A percentile compares a stretch with the other conserved stretches of the same genome.
Conservation (phyloP, 371 early-diverging fungal genomes). For the Haplosporangium sp. region DNA sequence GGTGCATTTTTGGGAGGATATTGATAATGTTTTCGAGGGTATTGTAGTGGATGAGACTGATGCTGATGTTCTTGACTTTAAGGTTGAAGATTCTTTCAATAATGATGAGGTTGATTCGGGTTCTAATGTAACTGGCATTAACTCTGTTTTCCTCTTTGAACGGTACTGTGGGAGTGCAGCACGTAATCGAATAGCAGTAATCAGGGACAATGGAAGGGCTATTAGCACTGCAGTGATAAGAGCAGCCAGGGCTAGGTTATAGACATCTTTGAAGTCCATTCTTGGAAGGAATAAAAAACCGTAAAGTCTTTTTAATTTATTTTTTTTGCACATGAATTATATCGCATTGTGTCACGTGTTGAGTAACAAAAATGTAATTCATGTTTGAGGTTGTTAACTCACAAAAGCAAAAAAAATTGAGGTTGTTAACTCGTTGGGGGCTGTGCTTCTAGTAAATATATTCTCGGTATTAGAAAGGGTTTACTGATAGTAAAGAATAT, state of each 20-base stretch:
- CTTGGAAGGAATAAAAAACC: too few species aligned
- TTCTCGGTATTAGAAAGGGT: too few species aligned
- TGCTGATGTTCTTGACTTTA: neutral
- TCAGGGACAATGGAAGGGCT: slow-evolving; percentile 17
- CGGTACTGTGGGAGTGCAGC: slow-evolving; percentile 32
- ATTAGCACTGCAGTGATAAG: slow-evolving; percentile 18
- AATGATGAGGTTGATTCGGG: neutral
- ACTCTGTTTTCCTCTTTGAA: neutral
- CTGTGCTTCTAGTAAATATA: too few species aligned
- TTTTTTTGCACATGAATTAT: too few species aligned
- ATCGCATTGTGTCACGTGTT: too few species aligned
- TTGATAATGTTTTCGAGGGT: neutral
- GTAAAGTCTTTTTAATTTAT: too few species aligned
- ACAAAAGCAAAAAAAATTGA: too few species aligned
- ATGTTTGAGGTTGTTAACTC: too few species aligned
- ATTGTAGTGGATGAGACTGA: neutral
- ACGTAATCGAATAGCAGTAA: slow-evolving; percentile 17
- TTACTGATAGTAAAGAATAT: too few species aligned
- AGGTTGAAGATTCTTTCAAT: neutral
- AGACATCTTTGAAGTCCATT: slow-evolving; percentile 14
- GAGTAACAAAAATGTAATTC: too few species aligned
- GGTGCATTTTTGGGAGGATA: slow-evolving; percentile 20
- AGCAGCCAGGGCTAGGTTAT: slow-evolving; percentile 13
- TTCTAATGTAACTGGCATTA: neutral
- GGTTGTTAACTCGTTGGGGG: too few species aligned